Percentiles rank a stretch among this genome's conserved stretches.
These are phyloP conservation scores for Aspergillus steynii DNA, from an alignment of 495 filamentous ascomycete genomes.

Conservation along the genomic window DNA sequence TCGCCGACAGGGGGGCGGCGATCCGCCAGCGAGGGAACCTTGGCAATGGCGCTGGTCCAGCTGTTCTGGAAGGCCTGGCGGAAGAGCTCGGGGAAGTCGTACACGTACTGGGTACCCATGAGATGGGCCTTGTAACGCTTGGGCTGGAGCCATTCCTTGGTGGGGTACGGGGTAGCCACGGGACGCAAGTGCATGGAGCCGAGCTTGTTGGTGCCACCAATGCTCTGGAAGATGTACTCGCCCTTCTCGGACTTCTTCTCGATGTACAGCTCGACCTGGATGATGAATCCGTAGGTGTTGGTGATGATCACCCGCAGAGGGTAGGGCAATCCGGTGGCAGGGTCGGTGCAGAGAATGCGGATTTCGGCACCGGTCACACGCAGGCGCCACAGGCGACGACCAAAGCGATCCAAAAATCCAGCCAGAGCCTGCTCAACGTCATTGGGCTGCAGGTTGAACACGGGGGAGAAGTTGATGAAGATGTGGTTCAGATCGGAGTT, in stretches of 20 bases:
- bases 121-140: slow-evolving; percentile 99
- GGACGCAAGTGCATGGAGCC: slow-evolving; percentile 93
- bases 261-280: slow-evolving; percentile 95
- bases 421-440: slow-evolving; percentile 94
- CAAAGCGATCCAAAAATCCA: slow-evolving; percentile 95
- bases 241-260: slow-evolving; percentile 97
- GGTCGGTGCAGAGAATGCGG: slow-evolving; percentile 95
- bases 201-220: slow-evolving; percentile 90
- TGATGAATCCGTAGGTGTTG: slow-evolving; percentile 98
- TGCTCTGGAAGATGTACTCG: slow-evolving; percentile 97
- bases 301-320: slow-evolving; percentile 95
- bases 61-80: slow-evolving; percentile 95
- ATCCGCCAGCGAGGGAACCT: slow-evolving; percentile 68
- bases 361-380: slow-evolving; percentile 98
- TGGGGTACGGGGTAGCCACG: slow-evolving; percentile 90
- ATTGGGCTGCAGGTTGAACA: slow-evolving; percentile 86
- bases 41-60: slow-evolving; percentile 74
- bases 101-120: slow-evolving; percentile 99
- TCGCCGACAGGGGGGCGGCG: slow-evolving; percentile 84
- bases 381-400: slow-evolving; percentile 90
- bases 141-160: slow-evolving; percentile 97
- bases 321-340: slow-evolving; percentile 78
- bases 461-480: slow-evolving; percentile 97
- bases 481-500: slow-evolving; percentile 99
- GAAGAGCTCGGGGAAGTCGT: slow-evolving; percentile 99